Evolutionary conservation across 2,329 filamentous ascomycete genomes (phyloP).

Genomic region (Pyricularia grisea): DNA sequence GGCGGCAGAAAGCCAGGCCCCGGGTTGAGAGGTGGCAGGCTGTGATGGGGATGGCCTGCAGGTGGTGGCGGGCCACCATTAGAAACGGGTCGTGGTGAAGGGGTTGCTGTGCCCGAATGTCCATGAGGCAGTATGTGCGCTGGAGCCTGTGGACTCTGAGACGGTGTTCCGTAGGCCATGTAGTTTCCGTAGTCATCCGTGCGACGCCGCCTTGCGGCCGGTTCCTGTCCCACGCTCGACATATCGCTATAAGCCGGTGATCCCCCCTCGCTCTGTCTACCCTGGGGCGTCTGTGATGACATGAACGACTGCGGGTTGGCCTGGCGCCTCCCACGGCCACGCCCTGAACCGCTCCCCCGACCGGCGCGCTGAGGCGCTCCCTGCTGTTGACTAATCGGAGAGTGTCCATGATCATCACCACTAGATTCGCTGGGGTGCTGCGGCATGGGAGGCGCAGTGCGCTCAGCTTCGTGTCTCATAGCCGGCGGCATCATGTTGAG

Average conservation of each 20-base stretch:
- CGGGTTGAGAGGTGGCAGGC: not conserved
- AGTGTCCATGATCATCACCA: conserved; percentile 13
- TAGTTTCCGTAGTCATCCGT: conserved; percentile 20
- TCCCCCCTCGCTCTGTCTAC: not conserved
- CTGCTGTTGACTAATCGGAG: conserved; percentile 6
- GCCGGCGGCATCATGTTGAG: conserved; percentile 52
- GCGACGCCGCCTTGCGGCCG: conserved; percentile 9
- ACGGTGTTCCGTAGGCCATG: conserved; percentile 14
- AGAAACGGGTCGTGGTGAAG: not conserved
- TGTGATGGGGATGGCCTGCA: not conserved
- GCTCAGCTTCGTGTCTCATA: conserved; percentile 42
- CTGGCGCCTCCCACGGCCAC: conserved; percentile 13
- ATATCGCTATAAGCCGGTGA: not conserved
- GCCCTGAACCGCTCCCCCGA: conserved; percentile 14
- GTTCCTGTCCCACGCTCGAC: not conserved
- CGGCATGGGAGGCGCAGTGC: conserved; percentile 33
- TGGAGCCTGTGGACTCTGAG: conserved; percentile 28
- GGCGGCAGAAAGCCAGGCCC: not conserved
- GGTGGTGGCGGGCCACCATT: not conserved
- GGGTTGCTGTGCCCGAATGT: not conserved
- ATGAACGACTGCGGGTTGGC: conserved; percentile 12
- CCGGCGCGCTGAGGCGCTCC: not conserved
- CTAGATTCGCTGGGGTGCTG: conserved; percentile 13
- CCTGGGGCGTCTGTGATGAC: conserved; percentile 7
- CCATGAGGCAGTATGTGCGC: conserved; percentile 29